Conservation (phyloP, 2,329 filamentous ascomycete genomes). For the Colletotrichum agaves region DNA sequence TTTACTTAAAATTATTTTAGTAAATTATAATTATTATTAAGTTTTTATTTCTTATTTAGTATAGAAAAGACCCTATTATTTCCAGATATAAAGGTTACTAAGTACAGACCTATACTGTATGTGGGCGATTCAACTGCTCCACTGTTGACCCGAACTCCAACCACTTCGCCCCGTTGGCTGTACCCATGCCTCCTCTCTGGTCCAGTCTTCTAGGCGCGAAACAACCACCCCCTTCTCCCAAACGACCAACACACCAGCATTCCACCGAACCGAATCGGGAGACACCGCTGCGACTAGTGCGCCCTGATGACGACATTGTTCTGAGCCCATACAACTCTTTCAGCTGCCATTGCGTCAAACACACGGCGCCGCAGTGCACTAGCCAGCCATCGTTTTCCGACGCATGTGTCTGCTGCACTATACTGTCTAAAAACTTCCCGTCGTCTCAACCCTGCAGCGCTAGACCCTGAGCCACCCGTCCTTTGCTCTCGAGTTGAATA, state of each 20-base stretch:
- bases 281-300: conserved; percentile 17
- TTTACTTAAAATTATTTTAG: too few species aligned
- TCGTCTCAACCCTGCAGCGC: conserved; percentile 1
- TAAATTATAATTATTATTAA: too few species aligned
- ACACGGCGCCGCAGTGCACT: conserved; percentile 7
- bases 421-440: conserved; percentile 6
- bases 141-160: neutral
- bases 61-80: too few species aligned
- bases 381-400: conserved; percentile 1
- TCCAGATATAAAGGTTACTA: too few species aligned
- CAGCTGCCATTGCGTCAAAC: conserved; percentile 30
- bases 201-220: too few species aligned
- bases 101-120: neutral
- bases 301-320: conserved; percentile 33
- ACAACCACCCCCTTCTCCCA: neutral
- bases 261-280: conserved; percentile 21
- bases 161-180: neutral
- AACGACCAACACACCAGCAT: conserved; percentile 20
- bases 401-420: conserved; percentile 8
- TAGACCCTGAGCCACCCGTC: neutral
- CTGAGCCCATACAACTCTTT: conserved; percentile 20
- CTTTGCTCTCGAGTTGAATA: neutral
- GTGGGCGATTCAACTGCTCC: neutral
- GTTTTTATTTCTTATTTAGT: too few species aligned
- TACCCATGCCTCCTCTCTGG: neutral